These are phyloP conservation scores for Senna tora DNA, from an alignment of 306 rosid genomes.

Conservation along the genomic window DNA sequence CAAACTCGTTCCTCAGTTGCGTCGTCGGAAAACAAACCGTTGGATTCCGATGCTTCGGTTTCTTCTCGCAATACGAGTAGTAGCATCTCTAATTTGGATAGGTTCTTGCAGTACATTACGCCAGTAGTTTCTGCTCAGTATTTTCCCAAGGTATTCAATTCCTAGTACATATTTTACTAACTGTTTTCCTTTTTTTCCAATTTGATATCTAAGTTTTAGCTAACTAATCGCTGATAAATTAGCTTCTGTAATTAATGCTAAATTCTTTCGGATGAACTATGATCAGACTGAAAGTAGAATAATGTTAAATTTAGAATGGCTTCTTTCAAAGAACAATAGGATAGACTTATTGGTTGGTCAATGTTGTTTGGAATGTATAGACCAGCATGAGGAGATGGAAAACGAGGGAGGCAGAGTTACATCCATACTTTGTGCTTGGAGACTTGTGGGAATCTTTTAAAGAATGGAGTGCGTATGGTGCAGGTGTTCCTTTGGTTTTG, in stretches of 20 bases:
- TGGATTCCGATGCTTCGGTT: constrained; percentile 67
- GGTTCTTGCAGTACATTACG: constrained; percentile 69
- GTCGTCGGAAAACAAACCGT: constrained; percentile 56
- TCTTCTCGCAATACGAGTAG: constrained; percentile 59
- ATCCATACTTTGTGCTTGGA: constrained; percentile 80
- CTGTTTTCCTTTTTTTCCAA: background rate
- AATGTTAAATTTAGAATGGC: constrained; percentile 17
- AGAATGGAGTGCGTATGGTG: constrained; percentile 94
- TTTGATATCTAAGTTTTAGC: background rate
- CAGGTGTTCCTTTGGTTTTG: constrained; percentile 79
- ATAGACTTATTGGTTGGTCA: constrained; percentile 23
- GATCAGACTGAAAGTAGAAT: background rate
- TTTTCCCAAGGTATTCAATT: constrained; percentile 58
- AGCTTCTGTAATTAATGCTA: background rate
- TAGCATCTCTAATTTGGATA: constrained; percentile 79
- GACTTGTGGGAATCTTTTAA: constrained; percentile 87
- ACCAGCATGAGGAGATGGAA: constrained; percentile 65
- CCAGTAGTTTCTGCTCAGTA: constrained; percentile 68
- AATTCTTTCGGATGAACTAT: background rate
- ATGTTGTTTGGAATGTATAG: constrained; percentile 48
- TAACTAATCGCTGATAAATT: background rate
- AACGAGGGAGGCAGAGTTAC: constrained; percentile 49
- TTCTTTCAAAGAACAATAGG: background rate
- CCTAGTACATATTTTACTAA: background rate
- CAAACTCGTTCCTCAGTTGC: constrained; percentile 45